These are phyloP conservation scores for Rhodomyrtus tomentosa DNA, from an alignment of 345 rosid species.

Conservation along the genomic window DNA sequence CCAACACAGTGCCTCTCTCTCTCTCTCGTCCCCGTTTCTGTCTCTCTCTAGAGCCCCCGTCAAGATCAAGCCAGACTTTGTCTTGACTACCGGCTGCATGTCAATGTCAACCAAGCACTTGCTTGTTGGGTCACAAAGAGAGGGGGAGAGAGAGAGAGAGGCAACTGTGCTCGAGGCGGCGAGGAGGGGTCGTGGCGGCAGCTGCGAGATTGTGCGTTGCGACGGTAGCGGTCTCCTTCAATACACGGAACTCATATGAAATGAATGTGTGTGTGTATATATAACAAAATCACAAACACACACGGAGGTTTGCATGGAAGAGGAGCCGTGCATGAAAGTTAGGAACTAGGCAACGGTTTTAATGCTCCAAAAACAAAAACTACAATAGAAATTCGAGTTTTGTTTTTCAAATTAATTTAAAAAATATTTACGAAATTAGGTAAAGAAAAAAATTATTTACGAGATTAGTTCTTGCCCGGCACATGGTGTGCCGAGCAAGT, in stretches of 20 bases:
- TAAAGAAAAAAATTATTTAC: too few relatives aligned
- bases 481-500: too few relatives aligned
- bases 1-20: too few relatives aligned
- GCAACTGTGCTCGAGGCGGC: neutral
- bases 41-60: neutral
- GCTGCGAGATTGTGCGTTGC: neutral
- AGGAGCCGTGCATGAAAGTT: neutral
- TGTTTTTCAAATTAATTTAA: too few relatives aligned
- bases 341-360: neutral
- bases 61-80: neutral
- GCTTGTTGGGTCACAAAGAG: neutral
- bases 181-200: neutral
- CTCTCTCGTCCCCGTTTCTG: neutral
- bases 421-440: too few relatives aligned
- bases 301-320: neutral
- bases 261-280: neutral
- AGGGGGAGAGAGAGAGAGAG: neutral
- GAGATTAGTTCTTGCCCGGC: too few relatives aligned
- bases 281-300: neutral
- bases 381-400: neutral
- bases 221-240: neutral
- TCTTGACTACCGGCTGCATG: neutral
- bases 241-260: neutral
- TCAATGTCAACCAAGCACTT: neutral
- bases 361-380: neutral